Conservation (phyloP, 768 basidiomycete species). For the Tulasnella sp. region DNA sequence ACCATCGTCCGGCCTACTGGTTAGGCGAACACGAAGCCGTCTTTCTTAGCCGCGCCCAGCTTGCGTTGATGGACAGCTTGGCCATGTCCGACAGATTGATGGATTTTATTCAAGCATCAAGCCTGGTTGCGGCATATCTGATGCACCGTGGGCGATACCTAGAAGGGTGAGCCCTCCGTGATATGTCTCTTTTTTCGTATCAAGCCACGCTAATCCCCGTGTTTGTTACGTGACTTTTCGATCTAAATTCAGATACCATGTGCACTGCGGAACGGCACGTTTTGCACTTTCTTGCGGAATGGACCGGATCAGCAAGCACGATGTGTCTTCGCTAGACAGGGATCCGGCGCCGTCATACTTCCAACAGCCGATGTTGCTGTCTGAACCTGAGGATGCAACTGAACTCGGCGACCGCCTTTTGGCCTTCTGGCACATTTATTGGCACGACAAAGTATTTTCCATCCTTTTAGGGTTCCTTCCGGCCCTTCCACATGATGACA, state of each 20-base stretch:
- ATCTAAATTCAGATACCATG: constrained; percentile 12
- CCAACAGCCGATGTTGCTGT: not conserved
- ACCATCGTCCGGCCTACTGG: not conserved
- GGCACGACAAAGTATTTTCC: constrained; percentile 1
- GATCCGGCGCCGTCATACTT: not conserved
- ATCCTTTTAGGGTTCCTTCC: constrained; percentile 2
- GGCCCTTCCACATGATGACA: not conserved
- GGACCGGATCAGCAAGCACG: constrained; percentile 20
- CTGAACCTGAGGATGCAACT: not conserved
- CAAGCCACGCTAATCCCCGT: not conserved
- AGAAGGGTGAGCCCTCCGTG: not conserved
- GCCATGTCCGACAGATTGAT: constrained; percentile 23
- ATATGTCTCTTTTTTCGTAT: not conserved
- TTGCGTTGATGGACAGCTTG: constrained; percentile 21
- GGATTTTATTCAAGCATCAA: constrained; percentile 8
- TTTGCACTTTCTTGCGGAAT: constrained; percentile 70
- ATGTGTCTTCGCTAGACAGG: too few species aligned
- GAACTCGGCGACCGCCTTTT: constrained; percentile 16
- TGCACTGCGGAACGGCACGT: constrained; percentile 62
- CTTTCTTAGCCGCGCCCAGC: constrained; percentile 22
- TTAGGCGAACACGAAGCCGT: constrained; percentile 19
- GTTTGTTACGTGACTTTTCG: not conserved
- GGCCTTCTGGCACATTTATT: constrained; percentile 21
- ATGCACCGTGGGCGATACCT: not conserved
- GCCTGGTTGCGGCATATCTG: constrained; percentile 18